Evolutionary conservation across 1,139 yeast species (phyloP).

Genomic region (Waltiozyma sp.): DNA sequence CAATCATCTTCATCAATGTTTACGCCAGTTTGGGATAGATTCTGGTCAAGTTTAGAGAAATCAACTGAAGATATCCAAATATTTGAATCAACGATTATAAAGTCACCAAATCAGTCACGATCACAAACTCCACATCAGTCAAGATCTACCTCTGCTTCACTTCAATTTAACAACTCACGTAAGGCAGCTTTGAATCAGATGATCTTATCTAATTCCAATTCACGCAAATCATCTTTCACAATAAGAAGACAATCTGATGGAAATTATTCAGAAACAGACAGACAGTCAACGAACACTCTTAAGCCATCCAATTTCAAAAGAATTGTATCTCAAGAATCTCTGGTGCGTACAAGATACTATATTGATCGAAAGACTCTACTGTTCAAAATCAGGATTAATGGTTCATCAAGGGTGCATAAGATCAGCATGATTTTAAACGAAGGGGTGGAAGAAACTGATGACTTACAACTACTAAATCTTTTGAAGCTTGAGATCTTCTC

Average conservation of each 20-base stretch:
- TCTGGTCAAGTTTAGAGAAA: constrained; percentile 28
- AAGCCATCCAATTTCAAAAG: constrained; percentile 1
- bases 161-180: constrained; percentile 1
- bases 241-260: constrained; percentile 8
- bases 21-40: constrained; percentile 26
- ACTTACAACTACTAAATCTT: constrained; percentile 14
- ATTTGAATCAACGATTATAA: constrained; percentile 14
- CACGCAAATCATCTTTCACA: constrained; percentile 10
- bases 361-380: constrained; percentile 10
- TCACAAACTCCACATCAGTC: constrained; percentile 8
- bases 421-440: constrained; percentile 15
- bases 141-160: constrained; percentile 11
- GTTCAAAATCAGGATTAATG: constrained; percentile 12
- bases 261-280: neutral
- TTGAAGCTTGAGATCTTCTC: constrained; percentile 18
- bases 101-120: constrained; percentile 10
- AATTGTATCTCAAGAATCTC: constrained; percentile 13
- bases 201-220: constrained; percentile 5
- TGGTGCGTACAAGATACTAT: constrained; percentile 13
- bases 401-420: constrained; percentile 10
- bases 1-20: constrained; percentile 13
- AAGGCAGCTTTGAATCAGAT: constrained; percentile 12
- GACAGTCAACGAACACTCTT: neutral
- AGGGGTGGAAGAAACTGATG: constrained; percentile 12
- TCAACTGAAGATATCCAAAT: constrained; percentile 18